Evolutionary conservation across 2,329 filamentous ascomycete genomes (phyloP), one percentile per base, ranked within the genome.

Genomic region (Colletotrichum gloeosporioides): DNA sequence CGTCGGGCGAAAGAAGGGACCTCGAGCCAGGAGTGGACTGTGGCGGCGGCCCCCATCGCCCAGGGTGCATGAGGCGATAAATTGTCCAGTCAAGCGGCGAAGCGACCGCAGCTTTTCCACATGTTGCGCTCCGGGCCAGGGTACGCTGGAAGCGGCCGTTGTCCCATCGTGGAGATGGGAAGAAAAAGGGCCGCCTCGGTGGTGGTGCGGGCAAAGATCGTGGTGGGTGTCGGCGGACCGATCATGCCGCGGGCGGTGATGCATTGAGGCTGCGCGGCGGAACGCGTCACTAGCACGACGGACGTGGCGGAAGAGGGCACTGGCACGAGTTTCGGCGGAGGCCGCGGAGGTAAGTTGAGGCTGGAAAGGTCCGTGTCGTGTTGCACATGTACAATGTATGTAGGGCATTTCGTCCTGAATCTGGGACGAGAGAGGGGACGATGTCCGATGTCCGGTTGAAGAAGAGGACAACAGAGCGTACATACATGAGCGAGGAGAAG

Each of bases 341-440:
- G 70, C 64, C 70, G 70, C 70, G 70, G 74, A 65, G 32, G 44
- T 49, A 44, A 44, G 59, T 69, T 66, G 74, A 76, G 49, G 74
- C 59, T 53, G 57, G 64, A 53, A 44, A 69, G 64, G 74, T 39
- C 70, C 70, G 74, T 76, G 74, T 76, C 59, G 57, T 57, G 73
- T 76, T 73, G 73, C 73, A 73, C 57, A 64, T 73, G 55, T 59
- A 69, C 25, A 64, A 63, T 63, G 69, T 63, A 59, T 25, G 63
- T 68, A 73, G 62, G 57, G 57, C 70, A 69, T 73, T 69, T 74
- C 70, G 29, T 76, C 74, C 70, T 76, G 74, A 76, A 69, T 53
- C 74, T 76, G 74, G 74, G 74, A 76, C 74, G 70, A 76, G 36
- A 70, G 71, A 57, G 71, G 71, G 74, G 34, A 76, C 31, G 71